Base-by-base conservation (phyloP, 1,139 yeast genomes). In the Yamadazyma diddensiae region DNA sequence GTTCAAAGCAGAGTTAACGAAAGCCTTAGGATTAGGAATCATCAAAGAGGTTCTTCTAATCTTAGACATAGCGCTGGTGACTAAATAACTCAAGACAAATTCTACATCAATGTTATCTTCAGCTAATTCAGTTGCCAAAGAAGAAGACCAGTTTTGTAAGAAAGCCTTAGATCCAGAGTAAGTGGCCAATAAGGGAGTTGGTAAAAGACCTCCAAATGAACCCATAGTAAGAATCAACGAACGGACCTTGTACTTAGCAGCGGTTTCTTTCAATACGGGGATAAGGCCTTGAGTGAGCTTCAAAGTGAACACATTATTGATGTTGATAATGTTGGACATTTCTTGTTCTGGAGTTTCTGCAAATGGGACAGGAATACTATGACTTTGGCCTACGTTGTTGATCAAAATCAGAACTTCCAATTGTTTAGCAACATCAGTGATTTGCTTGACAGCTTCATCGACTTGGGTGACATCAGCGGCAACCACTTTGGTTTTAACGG, bases 81-180 rank as follows among this genome's bases (percentile, higher is more conserved):
- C 97, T 52, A 92, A 72, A 60, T 92, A 92, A n/a, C 97, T 86
- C 33, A 90, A 61, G 23, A 86, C 80, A 30, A 87, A 64, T 59
- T 90, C 92, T 37, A 87, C 97, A 51, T 92, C 98, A 42, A 92
- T 73, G 14, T 79, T 76, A 33, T 75, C 62, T 1, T 76, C 59
- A 29, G 70, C 64, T 49, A 92, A 70, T 59, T 92, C 99, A 15
- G 90, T 86, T n/a, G 96, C 82, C 45, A 92, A 70, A 1, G 97
- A 90, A 37, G 74, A 67, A 33, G 92, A 84, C 98, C 98, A 92
- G 36, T 80, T 76, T 63, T 92, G 97, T 51, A 92, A 70, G 60
- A 92, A 92, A 5, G 95, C 90, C 66, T 92, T 92, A 32, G 97
- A 88, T 11, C 98, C 99, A 12, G 97, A 84, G 65, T 92, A 92